These are phyloP conservation scores for Aureobasidium mangrovei DNA, from an alignment of 2,329 filamentous ascomycete species.

Conservation along the genomic window DNA sequence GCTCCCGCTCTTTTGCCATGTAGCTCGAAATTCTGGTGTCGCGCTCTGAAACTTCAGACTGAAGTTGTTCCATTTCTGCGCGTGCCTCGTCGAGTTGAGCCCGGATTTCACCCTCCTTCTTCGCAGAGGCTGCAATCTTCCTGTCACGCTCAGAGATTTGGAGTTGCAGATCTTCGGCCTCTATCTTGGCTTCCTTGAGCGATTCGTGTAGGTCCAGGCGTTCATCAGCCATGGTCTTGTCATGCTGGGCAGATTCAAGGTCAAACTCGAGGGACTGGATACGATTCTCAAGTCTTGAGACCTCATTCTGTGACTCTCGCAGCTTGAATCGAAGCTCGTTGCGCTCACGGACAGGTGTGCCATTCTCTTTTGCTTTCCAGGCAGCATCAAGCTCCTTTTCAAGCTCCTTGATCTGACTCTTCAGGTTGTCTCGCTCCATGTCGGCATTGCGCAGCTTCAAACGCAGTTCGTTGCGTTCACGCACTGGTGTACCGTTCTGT, in stretches of 20 bases:
- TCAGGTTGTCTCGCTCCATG: conserved; percentile 25
- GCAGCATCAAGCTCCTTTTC: conserved; percentile 29
- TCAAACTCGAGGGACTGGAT: conserved; percentile 50
- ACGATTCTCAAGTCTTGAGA: conserved; percentile 40
- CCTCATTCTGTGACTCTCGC: conserved; percentile 28
- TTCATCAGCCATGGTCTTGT: conserved; percentile 43
- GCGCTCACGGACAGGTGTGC: conserved; percentile 26
- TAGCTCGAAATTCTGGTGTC: conserved; percentile 23
- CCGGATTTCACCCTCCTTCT: conserved; percentile 52
- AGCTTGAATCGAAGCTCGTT: conserved; percentile 27
- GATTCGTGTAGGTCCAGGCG: conserved; percentile 52
- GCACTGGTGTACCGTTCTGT: conserved; percentile 27
- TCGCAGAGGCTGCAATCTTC: conserved; percentile 49
- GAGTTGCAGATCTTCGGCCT: conserved; percentile 50
- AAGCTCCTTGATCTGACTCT: conserved; percentile 27
- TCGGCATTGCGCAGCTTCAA: conserved; percentile 25
- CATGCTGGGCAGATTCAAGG: conserved; percentile 46
- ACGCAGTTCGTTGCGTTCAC: conserved; percentile 29
- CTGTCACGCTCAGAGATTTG: conserved; percentile 62
- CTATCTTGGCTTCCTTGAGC: conserved; percentile 53
- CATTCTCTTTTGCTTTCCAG: conserved; percentile 20
- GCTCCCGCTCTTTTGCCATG: conserved; percentile 29
- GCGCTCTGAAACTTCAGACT: conserved; percentile 48
- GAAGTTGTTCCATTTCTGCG: conserved; percentile 33
- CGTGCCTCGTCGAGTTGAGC: conserved; percentile 57